Evolutionary conservation across 1,284 basidiomycete species (phyloP).

Genomic region (Volvariella volvacea): DNA sequence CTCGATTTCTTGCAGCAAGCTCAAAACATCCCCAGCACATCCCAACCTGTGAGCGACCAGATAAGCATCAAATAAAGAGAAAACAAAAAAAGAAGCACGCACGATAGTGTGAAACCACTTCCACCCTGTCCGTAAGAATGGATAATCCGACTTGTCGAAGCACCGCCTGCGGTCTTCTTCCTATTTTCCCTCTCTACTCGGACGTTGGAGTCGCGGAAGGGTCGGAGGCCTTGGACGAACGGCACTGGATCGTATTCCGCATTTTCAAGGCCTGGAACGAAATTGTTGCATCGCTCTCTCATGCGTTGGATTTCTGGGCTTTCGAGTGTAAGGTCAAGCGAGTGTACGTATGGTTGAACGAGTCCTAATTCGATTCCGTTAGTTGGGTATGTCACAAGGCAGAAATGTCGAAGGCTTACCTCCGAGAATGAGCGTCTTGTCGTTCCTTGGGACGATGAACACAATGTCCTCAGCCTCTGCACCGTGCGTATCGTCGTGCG

Average conservation of each 20-base stretch:
- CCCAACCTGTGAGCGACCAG: no score
- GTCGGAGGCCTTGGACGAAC: conserved; percentile 25
- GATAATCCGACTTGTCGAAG: conserved; percentile 20
- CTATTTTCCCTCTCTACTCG: conserved; percentile 26
- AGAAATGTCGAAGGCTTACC: conserved; percentile 10
- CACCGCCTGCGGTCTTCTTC: conserved; percentile 5
- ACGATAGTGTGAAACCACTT: conserved; percentile 13
- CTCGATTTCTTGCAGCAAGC: no score
- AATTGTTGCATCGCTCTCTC: no score
- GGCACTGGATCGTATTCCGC: conserved; percentile 23
- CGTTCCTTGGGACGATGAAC: conserved; percentile 28
- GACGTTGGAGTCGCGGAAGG: conserved; percentile 25
- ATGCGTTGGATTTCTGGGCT: no score
- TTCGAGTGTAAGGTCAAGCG: conserved; percentile 22
- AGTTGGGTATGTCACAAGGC: no score
- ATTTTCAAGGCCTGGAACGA: no score
- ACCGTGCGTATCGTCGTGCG: conserved; percentile 18
- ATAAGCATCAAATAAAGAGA: no score
- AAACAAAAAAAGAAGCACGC: no score
- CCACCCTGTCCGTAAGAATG: conserved; percentile 30
- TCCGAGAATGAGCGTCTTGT: conserved; percentile 24
- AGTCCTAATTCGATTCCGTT: conserved; percentile 14
- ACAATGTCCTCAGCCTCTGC: conserved; percentile 22
- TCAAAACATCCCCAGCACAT: no score
- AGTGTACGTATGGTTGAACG: conserved; percentile 21